phyloP scores from a whole-genome alignment of 2,329 filamentous ascomycete species.

The Sclerotinia nivalis region DNA sequence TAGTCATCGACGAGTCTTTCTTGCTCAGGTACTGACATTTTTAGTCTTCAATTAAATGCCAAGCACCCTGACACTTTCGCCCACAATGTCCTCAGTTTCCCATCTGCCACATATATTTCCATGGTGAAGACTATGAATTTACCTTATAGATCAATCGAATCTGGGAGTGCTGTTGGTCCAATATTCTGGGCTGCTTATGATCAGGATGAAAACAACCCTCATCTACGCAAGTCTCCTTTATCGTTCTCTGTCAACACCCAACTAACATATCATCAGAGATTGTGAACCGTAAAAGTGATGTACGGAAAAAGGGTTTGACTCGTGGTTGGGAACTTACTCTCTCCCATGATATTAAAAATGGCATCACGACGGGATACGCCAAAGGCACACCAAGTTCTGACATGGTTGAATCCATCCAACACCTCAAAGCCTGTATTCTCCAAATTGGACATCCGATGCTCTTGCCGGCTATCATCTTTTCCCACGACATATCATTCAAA shows the following conservation, averaged over 20 bases:
- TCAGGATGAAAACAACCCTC: slow-evolving; percentile 55
- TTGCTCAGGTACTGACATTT: background rate
- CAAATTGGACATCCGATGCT: slow-evolving; percentile 60
- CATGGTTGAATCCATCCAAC: slow-evolving; percentile 51
- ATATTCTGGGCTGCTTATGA: slow-evolving; percentile 63
- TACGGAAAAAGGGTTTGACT: slow-evolving; percentile 63
- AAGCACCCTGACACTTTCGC: slow-evolving; percentile 59
- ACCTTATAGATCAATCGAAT: slow-evolving; percentile 59
- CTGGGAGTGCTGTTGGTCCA: slow-evolving; percentile 59
- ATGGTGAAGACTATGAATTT: slow-evolving; percentile 58
- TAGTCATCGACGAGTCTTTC: background rate
- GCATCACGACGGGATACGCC: slow-evolving; percentile 60
- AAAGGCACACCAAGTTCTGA: slow-evolving; percentile 62
- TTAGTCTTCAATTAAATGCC: slow-evolving; percentile 45
- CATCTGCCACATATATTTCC: slow-evolving; percentile 51
- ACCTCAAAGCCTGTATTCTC: slow-evolving; percentile 51
- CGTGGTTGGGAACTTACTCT: slow-evolving; percentile 66
- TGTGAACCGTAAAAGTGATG: slow-evolving; percentile 65
- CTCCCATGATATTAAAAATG: slow-evolving; percentile 55
- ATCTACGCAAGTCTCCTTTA: slow-evolving; percentile 51
- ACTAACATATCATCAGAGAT: slow-evolving; percentile 49
- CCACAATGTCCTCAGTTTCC: slow-evolving; percentile 55
- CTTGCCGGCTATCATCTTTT: slow-evolving; percentile 59
- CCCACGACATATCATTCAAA: slow-evolving; percentile 56
- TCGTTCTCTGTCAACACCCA: background rate